Evolutionary conservation across 1,284 basidiomycete genomes (phyloP).

Genomic region (Apiotrichum brassicae): DNA sequence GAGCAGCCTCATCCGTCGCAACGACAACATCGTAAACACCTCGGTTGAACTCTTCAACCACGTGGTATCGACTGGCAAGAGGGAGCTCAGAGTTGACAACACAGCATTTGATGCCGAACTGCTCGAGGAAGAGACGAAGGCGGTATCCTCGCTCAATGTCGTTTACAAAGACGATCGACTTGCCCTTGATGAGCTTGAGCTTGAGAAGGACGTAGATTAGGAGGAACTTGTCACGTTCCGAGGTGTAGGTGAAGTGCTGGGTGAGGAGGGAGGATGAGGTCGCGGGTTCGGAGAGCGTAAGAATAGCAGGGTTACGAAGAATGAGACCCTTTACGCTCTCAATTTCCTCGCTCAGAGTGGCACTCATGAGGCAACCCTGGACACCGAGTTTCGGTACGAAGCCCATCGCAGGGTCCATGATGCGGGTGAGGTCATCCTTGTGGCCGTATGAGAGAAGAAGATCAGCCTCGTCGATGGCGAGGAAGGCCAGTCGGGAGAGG

Average conservation of each 20-base stretch:
- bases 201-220: conserved; percentile 91
- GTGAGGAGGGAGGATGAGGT: conserved; percentile 60
- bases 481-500: conserved; percentile 59
- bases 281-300: conserved; percentile 82
- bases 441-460: conserved; percentile 96
- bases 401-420: conserved; percentile 56
- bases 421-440: conserved; percentile 79
- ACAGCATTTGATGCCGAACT: conserved; percentile 93
- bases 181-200: conserved; percentile 88
- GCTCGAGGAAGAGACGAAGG: conserved; percentile 92
- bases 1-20: conserved; percentile 82
- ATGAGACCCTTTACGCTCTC: conserved; percentile 82
- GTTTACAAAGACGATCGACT: conserved; percentile 96
- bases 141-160: conserved; percentile 91
- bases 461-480: conserved; percentile 98
- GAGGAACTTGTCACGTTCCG: conserved; percentile 93
- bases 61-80: conserved; percentile 92
- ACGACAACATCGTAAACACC: conserved; percentile 99
- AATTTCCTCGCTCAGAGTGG: conserved; percentile 95
- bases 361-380: conserved; percentile 95
- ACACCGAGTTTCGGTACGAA: conserved; percentile 75
- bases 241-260: conserved; percentile 74
- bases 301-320: conserved; percentile 74
- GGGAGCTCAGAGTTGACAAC: conserved; percentile 96
- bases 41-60: conserved; percentile 98